Percentiles rank a stretch among this genome's conserved stretches.
Evolutionary conservation across 2,329 filamentous ascomycete species (phyloP).

Genomic region (Huntiella moniliformis): DNA sequence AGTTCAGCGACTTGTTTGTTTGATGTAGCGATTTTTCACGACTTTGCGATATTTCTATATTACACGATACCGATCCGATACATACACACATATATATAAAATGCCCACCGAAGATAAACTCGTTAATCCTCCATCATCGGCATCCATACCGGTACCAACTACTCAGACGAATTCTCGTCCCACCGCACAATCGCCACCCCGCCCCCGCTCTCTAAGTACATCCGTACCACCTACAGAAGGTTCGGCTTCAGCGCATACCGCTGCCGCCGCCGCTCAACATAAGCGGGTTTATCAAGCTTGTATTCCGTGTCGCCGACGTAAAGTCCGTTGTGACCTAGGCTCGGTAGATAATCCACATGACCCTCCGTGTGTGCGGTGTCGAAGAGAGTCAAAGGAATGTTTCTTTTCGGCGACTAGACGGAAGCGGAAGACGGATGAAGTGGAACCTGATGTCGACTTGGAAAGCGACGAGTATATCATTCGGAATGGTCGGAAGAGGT

Average conservation of each 20-base stretch:
- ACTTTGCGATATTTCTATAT: too few relatives aligned
- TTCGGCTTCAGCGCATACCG: too few relatives aligned
- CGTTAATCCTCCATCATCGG: too few relatives aligned
- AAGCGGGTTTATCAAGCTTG: slow-evolving; percentile 46
- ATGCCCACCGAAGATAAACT: too few relatives aligned
- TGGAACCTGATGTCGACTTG: slow-evolving; percentile 31
- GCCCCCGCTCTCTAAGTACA: too few relatives aligned
- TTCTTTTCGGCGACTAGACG: slow-evolving; percentile 88
- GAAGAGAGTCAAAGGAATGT: slow-evolving; percentile 89
- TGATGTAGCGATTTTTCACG: too few relatives aligned
- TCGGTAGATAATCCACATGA: slow-evolving; percentile 87
- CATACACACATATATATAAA: too few relatives aligned
- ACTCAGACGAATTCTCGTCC: too few relatives aligned
- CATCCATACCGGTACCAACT: too few relatives aligned
- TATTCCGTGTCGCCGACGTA: slow-evolving; percentile 41
- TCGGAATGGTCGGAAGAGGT: slow-evolving; percentile 54
- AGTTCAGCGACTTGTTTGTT: slow-evolving; percentile 1
- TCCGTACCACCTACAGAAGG: too few relatives aligned
- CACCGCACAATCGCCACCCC: too few relatives aligned
- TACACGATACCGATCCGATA: too few relatives aligned
- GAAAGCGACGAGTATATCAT: slow-evolving; percentile 46
- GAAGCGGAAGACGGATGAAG: slow-evolving; percentile 55
- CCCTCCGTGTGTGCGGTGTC: slow-evolving; percentile 82
- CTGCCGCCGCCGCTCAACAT: slow-evolving; percentile 22
- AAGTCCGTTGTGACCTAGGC: slow-evolving; percentile 43